Conservation (phyloP, 306 rosid species). For the Hippophae rhamnoides region DNA sequence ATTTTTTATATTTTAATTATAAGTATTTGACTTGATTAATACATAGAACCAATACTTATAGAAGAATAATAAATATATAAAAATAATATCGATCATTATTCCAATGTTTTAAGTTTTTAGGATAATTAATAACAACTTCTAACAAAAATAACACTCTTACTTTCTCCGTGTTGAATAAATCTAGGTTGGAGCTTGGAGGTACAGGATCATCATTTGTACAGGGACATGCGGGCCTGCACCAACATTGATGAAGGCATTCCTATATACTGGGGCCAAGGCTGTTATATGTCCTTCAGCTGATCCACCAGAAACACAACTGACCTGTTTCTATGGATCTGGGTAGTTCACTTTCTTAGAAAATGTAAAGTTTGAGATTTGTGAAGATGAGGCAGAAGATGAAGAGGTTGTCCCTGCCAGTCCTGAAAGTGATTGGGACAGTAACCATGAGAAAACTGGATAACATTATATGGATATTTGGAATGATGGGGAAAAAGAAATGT, state of each 20-base stretch:
- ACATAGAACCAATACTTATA: no score
- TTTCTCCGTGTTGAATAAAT: slow-evolving; percentile 16
- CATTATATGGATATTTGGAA: slow-evolving; percentile 40
- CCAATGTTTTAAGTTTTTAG: no score
- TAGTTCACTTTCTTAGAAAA: slow-evolving; percentile 57
- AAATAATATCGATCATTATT: no score
- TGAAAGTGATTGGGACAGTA: slow-evolving; percentile 89
- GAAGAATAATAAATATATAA: no score
- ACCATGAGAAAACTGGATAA: slow-evolving; percentile 49
- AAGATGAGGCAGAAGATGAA: slow-evolving; percentile 78
- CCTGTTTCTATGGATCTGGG: slow-evolving; percentile 38
- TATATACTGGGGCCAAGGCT: slow-evolving; percentile 87
- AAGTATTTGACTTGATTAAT: no score
- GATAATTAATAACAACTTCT: no score
- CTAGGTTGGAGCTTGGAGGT: slow-evolving; percentile 99
- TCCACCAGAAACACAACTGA: slow-evolving; percentile 55
- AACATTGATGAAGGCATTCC: slow-evolving; percentile 64
- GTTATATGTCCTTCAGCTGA: slow-evolving; percentile 73
- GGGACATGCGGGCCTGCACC: slow-evolving; percentile 75
- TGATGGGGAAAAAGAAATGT: slow-evolving; percentile 71
- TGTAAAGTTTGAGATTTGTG: slow-evolving; percentile 86
- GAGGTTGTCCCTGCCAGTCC: slow-evolving; percentile 60
- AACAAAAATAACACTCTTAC: no score
- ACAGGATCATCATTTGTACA: slow-evolving; percentile 79
- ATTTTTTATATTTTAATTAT: no score